Evolutionary conservation across 306 rosid genomes (phyloP), one percentile per base, ranked within the genome.

Genomic region (Trichosanthes cucumerina): DNA sequence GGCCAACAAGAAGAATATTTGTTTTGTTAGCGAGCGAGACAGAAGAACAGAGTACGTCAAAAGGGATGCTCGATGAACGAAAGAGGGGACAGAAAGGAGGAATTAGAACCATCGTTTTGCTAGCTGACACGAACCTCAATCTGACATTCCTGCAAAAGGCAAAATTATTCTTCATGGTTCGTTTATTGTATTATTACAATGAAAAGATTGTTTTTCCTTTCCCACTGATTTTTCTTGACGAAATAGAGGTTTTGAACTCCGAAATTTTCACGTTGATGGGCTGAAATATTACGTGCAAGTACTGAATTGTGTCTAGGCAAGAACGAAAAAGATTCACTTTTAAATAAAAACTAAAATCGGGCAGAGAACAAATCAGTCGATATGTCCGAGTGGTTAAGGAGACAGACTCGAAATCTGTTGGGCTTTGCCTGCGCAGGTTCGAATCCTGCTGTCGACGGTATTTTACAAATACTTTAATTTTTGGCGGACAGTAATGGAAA

Each of bases 311-410:
- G n/a, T 50, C 54, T 50, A 47, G 53, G 6, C 39, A 36, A n/a
- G n/a, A n/a, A n/a, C n/a, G n/a, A n/a, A n/a, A n/a, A n/a, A n/a
- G n/a, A n/a, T n/a, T n/a, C n/a, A n/a, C n/a, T n/a, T n/a, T n/a
- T n/a, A n/a, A n/a, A n/a, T n/a, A n/a, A n/a, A n/a, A 43, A 38
- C 5, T 38, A 38, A 38, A 38, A n/a, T n/a, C n/a, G n/a, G 43
- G 43, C 5, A 38, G 43, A 4, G 0, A 44, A 0, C 14, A 2
- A 10, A 8, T 44, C 0, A 9, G 31, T 58, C 75, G 53, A 68
- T 68, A 68, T 68, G 75, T 68, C 75, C 75, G 75, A 68, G 75
- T 68, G 75, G 75, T 68, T 68, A 68, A 68, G 75, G 75, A 68
- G 75, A 68, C 52, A 41, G 75, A 68, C 75, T 68, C 75, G 75